These are phyloP conservation scores for Tinospora cordifolia DNA, from an alignment of 164 flowering plant genomes.

Conservation along the genomic window DNA sequence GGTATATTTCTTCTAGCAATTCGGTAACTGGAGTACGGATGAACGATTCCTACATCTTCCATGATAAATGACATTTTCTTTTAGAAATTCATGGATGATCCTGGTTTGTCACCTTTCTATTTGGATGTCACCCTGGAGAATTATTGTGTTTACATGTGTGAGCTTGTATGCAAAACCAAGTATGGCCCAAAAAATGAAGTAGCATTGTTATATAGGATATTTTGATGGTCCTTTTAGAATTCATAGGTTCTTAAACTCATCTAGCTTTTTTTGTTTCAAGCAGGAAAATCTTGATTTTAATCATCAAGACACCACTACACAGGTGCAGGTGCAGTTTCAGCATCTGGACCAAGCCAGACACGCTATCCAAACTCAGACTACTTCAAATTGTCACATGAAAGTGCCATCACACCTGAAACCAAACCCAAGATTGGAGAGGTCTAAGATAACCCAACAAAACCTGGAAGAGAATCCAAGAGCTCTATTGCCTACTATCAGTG, in stretches of 20 bases:
- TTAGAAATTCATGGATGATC: neutral
- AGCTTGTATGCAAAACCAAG: neutral
- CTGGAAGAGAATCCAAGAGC: slow-evolving; percentile 36
- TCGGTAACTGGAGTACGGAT: neutral
- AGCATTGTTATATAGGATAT: neutral
- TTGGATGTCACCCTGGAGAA: neutral
- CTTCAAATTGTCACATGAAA: slow-evolving; percentile 26
- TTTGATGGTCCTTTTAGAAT: neutral
- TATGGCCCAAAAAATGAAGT: neutral
- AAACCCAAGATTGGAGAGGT: slow-evolving; percentile 22
- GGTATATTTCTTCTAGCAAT: neutral
- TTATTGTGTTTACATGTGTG: neutral
- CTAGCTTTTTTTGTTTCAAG: slow-evolving; percentile 9
- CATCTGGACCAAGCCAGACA: slow-evolving; percentile 24
- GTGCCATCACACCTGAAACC: slow-evolving; percentile 23
- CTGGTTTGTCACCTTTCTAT: neutral
- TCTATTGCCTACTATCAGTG: slow-evolving; percentile 23
- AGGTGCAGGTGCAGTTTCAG: slow-evolving; percentile 27
- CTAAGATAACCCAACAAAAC: slow-evolving; percentile 25
- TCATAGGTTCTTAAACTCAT: neutral
- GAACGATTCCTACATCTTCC: neutral
- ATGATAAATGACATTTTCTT: neutral
- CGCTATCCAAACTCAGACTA: slow-evolving; percentile 19
- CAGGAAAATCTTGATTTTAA: slow-evolving; percentile 45
- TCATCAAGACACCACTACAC: slow-evolving; percentile 26